Conservation (phyloP, 176 grass and related monocot species). For the Phoenix roebelenii region DNA sequence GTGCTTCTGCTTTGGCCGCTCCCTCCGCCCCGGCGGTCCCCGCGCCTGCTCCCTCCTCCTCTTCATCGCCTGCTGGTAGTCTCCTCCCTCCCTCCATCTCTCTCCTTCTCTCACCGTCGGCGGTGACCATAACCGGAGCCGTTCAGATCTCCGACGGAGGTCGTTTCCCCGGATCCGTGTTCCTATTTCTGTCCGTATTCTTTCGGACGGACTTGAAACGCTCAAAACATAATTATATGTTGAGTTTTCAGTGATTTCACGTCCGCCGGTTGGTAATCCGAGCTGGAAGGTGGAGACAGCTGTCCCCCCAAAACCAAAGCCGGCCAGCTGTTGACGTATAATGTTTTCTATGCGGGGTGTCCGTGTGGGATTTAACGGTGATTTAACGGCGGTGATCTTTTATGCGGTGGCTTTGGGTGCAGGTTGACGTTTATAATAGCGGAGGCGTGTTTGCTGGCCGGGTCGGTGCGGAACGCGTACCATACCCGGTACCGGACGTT, state of each 20-base stretch:
- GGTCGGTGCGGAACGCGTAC: slow-evolving; percentile 72
- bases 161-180: too few relatives aligned
- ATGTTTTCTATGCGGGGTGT: too few relatives aligned
- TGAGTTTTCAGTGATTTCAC: too few relatives aligned
- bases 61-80: slow-evolving; percentile 73
- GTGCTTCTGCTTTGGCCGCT: slow-evolving; percentile 88
- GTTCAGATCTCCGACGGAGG: background rate
- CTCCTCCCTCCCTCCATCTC: background rate
- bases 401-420: background rate
- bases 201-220: too few relatives aligned
- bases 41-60: slow-evolving; percentile 70
- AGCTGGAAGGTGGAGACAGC: too few relatives aligned
- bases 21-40: slow-evolving; percentile 60
- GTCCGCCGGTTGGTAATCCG: too few relatives aligned
- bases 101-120: slow-evolving; percentile 5
- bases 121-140: slow-evolving; percentile 4
- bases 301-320: too few relatives aligned
- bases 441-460: slow-evolving; percentile 61
- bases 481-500: slow-evolving; percentile 73
- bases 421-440: slow-evolving; percentile 82
- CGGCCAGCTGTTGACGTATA: too few relatives aligned
- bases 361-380: too few relatives aligned
- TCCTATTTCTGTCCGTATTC: too few relatives aligned
- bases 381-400: too few relatives aligned
- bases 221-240: too few relatives aligned